Percentiles rank a stretch among this genome's conserved stretches.
Evolutionary conservation across 345 rosid species (phyloP).

Genomic region (Salix udensis): DNA sequence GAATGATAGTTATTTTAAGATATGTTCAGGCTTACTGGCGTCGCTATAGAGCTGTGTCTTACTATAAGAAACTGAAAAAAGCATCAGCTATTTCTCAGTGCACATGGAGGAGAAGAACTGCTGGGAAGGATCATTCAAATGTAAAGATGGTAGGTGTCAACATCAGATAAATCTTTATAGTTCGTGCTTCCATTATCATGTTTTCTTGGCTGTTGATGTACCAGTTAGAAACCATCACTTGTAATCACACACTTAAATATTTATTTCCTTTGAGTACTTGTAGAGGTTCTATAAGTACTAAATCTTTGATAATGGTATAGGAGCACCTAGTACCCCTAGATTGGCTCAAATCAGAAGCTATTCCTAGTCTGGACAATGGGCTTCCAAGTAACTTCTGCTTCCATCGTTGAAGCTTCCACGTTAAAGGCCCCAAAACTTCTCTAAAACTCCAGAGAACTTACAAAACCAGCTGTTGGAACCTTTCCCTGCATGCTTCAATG

Average conservation of each 20-base stretch:
- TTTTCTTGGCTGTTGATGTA: background rate
- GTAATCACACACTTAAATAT: too few species aligned
- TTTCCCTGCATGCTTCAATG: background rate
- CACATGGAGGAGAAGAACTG: conserved; percentile 36
- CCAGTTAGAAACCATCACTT: background rate
- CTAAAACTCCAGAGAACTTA: background rate
- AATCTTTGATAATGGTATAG: background rate
- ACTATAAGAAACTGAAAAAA: conserved; percentile 41
- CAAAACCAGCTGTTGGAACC: background rate
- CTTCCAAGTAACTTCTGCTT: background rate
- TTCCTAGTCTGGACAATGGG: background rate
- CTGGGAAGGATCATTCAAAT: conserved; percentile 29
- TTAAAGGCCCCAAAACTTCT: background rate
- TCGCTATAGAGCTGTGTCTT: conserved; percentile 41
- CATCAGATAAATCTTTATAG: conserved; percentile 4
- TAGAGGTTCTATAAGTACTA: background rate
- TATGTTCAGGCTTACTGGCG: conserved; percentile 59
- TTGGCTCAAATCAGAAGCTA: background rate
- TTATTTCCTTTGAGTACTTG: background rate
- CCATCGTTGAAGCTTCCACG: background rate
- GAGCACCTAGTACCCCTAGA: background rate
- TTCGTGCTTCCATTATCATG: background rate
- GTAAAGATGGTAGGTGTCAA: conserved; percentile 36
- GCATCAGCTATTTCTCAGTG: conserved; percentile 42
- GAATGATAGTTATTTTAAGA: conserved; percentile 15